Percentiles rank a stretch among this genome's conserved stretches.
Evolutionary conservation across 2,329 filamentous ascomycete species (phyloP).

Genomic region (Lasiodiplodia theobromae): DNA sequence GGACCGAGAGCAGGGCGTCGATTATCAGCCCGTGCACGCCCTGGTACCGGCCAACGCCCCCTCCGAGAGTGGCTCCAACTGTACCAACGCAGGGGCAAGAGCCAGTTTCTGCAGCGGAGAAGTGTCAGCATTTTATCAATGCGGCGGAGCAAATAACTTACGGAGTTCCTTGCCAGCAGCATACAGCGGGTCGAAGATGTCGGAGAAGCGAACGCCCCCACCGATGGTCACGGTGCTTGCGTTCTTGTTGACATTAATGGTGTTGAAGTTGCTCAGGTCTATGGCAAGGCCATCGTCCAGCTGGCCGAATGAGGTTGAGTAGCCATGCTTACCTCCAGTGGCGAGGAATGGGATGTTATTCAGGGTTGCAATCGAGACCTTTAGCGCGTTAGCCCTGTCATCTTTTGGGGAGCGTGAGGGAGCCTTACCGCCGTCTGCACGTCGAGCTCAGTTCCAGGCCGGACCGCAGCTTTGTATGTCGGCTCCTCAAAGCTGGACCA

Average conservation of each 20-base stretch:
- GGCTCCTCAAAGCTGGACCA: neutral
- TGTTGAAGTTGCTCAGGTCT: conserved; percentile 43
- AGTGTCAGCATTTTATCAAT: neutral
- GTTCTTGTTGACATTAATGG: conserved; percentile 34
- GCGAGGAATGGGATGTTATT: conserved; percentile 44
- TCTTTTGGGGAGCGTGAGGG: neutral
- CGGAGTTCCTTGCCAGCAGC: conserved; percentile 42
- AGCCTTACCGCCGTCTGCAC: neutral
- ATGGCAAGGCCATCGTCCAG: conserved; percentile 42
- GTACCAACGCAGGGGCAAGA: conserved; percentile 52
- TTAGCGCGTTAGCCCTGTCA: too few relatives aligned
- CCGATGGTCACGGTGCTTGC: conserved; percentile 39
- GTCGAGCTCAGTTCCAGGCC: neutral
- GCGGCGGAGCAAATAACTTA: conserved; percentile 30
- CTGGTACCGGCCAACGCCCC: conserved; percentile 63
- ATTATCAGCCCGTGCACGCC: conserved; percentile 50
- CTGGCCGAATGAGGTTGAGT: conserved; percentile 36
- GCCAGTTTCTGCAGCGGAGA: conserved; percentile 31
- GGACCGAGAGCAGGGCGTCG: conserved; percentile 37
- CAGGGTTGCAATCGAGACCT: neutral
- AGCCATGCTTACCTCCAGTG: conserved; percentile 46
- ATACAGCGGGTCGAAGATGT: conserved; percentile 38
- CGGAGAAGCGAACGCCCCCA: conserved; percentile 39
- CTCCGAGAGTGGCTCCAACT: conserved; percentile 63
- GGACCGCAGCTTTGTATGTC: neutral